Evolutionary conservation across 371 early-diverging fungal genomes (phyloP).

Genomic region (Mucor sp.): DNA sequence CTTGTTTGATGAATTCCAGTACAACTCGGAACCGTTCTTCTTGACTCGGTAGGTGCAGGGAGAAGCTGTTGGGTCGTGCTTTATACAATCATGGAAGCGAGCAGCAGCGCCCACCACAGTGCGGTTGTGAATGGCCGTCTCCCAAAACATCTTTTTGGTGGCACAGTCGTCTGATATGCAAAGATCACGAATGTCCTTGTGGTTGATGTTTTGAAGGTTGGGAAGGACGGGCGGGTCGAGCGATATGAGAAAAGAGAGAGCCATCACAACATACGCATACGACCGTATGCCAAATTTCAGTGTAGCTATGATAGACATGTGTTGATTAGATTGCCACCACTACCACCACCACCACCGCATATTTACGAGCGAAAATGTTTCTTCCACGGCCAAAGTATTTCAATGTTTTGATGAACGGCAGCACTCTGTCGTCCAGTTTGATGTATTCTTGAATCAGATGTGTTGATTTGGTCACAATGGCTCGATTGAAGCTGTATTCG

Average conservation of each 20-base stretch:
- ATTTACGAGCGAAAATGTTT: constrained; percentile 8
- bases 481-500: constrained; percentile 17
- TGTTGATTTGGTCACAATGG: neutral
- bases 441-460: constrained; percentile 7
- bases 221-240: constrained; percentile 19
- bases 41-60: neutral
- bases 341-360: too few relatives aligned
- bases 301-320: neutral
- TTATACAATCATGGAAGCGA: constrained; percentile 12
- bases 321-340: too few relatives aligned
- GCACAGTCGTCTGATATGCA: neutral
- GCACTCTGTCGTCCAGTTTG: constrained; percentile 4
- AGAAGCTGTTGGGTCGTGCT: neutral
- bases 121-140: neutral
- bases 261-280: constrained; percentile 8
- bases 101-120: neutral
- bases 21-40: neutral
- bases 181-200: neutral
- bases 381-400: constrained; percentile 8
- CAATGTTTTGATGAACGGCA: neutral
- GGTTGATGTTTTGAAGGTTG: constrained; percentile 13
- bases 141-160: constrained; percentile 10
- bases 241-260: constrained; percentile 1
- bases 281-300: constrained; percentile 1
- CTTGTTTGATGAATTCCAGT: constrained; percentile 14